Percentiles rank a stretch among this genome's conserved stretches.
phyloP scores from a whole-genome alignment of 805 yeast genomes.

The Wickerhamomyces bovis region DNA sequence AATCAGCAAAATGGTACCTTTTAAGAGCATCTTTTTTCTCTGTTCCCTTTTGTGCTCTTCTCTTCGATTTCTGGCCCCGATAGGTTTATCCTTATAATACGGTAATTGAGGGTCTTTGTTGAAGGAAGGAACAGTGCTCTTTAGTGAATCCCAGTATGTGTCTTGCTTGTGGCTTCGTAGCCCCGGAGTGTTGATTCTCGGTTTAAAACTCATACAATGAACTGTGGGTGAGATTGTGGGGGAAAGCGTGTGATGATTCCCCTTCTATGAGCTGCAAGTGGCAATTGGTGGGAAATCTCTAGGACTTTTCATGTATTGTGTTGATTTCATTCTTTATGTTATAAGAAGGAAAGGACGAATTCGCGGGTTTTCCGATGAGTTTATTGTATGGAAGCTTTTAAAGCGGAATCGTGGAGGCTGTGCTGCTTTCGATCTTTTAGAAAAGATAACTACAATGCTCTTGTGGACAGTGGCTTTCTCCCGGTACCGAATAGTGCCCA shows the following conservation, averaged over 20 bases:
- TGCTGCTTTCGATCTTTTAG: too few species aligned
- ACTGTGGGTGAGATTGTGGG: not conserved
- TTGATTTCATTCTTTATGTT: too few species aligned
- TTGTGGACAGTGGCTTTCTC: too few species aligned
- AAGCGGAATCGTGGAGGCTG: too few species aligned
- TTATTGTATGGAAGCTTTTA: too few species aligned
- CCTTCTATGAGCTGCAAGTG: not conserved
- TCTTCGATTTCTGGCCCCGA: conserved; percentile 15
- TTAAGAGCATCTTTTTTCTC: conserved; percentile 34
- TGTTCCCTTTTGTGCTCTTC: conserved; percentile 10
- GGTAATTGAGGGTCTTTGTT: conserved; percentile 17
- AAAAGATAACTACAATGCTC: too few species aligned
- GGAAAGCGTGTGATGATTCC: not conserved
- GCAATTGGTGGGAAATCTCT: too few species aligned
- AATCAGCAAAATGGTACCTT: conserved; percentile 35
- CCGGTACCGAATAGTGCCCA: too few species aligned
- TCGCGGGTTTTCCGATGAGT: not conserved
- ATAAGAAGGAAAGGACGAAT: not conserved
- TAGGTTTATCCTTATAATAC: conserved; percentile 48
- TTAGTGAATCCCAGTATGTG: not conserved
- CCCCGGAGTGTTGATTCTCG: not conserved
- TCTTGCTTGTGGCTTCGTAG: not conserved
- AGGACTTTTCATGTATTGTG: too few species aligned
- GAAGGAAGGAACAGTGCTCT: not conserved
- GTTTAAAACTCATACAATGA: not conserved